Percentiles rank a stretch among this genome's conserved stretches.
phyloP scores from a whole-genome alignment of 1,284 basidiomycete species.

The Pseudozyma hubeiensis region DNA sequence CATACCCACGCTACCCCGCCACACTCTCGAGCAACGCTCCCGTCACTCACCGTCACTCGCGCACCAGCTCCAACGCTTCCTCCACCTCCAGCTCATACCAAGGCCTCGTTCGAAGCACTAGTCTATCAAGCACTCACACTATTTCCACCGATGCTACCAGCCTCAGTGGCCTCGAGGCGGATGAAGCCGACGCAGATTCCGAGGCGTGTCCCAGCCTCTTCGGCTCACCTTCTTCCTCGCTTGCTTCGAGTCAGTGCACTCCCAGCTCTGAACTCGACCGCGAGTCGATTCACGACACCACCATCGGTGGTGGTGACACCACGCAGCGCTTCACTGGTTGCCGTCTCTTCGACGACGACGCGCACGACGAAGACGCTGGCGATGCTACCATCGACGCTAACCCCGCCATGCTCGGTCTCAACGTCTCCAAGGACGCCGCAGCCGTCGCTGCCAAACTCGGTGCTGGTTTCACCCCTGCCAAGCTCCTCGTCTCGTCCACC shows the following conservation, averaged over 20 bases:
- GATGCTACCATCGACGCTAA: conserved; percentile 38
- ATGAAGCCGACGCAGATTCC: conserved; percentile 13
- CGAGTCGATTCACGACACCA: conserved; percentile 34
- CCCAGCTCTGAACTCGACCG: conserved; percentile 11
- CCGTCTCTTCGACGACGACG: conserved; percentile 36
- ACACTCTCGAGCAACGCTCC: conserved; percentile 13
- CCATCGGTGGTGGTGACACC: conserved; percentile 21
- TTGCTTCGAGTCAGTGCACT: conserved; percentile 23
- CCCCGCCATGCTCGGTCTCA: conserved; percentile 24
- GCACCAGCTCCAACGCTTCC: conserved; percentile 27
- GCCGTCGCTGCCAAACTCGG: neutral
- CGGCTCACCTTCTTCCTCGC: conserved; percentile 28
- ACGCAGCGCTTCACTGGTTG: conserved; percentile 38
- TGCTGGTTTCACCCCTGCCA: conserved; percentile 1
- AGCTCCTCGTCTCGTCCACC: conserved; percentile 6
- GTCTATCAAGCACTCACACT: conserved; percentile 34
- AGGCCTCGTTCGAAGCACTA: conserved; percentile 35
- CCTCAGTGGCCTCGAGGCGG: conserved; percentile 10
- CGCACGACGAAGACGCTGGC: conserved; percentile 26
- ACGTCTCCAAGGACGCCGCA: conserved; percentile 10
- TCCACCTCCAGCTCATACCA: conserved; percentile 20
- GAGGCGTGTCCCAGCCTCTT: conserved; percentile 42
- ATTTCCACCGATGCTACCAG: conserved; percentile 44
- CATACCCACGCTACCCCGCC: conserved; percentile 19
- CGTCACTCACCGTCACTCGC: conserved; percentile 9